Base-by-base conservation (phyloP, 2,329 filamentous ascomycete species). In the Lomentospora prolificans region DNA sequence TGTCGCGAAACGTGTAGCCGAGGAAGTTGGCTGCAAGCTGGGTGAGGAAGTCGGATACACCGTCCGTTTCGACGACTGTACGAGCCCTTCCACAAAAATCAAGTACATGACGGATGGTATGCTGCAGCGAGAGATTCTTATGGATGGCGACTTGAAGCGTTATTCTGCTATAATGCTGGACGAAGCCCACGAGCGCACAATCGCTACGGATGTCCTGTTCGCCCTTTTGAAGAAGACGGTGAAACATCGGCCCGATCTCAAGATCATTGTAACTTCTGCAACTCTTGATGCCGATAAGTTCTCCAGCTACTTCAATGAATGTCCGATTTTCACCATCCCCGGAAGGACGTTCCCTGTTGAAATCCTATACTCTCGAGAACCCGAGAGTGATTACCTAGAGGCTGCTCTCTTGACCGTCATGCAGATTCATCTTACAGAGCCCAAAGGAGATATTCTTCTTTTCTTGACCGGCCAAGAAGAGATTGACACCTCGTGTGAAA, bases 91-190 rank as follows among this genome's bases (percentile, higher is more conserved):
- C 17, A 99, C 94, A 1, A 89, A 86, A 66, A 96, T 99, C 75
- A 99, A 99, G 74, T 99, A 99, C 74, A 96, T 99, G 92, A 99
- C 94, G 14, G 94, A 99, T 65, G 94, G 94, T 70, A 97, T 97
- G 89, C 81, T 99, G 67, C 85, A 96, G 72, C 82, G 94, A 74
- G 94, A 99, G 72, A 90, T 96, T 67, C 78, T 99, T 53, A 80
- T 96, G 62, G 94, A 99, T 67, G 88, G 91, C 0, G 87, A 96
- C 63, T 74, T 99, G 61, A 87, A 81, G 65, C 84, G 88, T 61
- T 99, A 99, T 67, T 95, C 90, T 1, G 90, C 94, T 58, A 96
- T 99, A 65, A 99, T 99, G 86, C 79, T 99, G 63, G 94, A 99
- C 68, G 94, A 99, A 67, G 94, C 94, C 3, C 94, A 99, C 82